Base-by-base conservation (phyloP, 2,329 filamentous ascomycete genomes). In the Fusarium fujikuroi region DNA sequence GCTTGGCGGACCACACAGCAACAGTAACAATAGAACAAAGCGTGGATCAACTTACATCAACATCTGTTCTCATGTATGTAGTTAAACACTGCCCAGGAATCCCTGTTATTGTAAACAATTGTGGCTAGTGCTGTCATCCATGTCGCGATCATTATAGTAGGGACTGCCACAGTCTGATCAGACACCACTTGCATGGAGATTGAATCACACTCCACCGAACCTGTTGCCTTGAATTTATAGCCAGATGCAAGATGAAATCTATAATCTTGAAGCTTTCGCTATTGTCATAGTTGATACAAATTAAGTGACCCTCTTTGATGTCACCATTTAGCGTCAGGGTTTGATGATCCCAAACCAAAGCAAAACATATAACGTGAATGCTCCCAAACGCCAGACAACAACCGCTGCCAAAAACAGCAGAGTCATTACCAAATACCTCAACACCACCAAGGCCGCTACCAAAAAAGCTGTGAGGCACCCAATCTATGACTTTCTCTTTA, bases 361-460 rank as follows among this genome's bases (percentile, higher is more conserved):
- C 59, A 75, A 47, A 52, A 65, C 58, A 54, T 60, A 66, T 64
- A 64, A 60, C 30, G 61, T 60, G 46, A 63, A 42, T 60, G 63
- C 67, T 69, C 70, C 74, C 44, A 75, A 78, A 77, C 77, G 75
- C 77, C 76, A 73, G 66, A 69, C 43, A 56, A 53, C 37, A 40
- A 71, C 56, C 30, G 63, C 58, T 49, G 39, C 57, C 60, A 68
- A 47, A 34, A 50, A 50, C 16, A 50, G 30, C 47, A 50, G 47
- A 50, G 30, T 23, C 30, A 52, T 36, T 52, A 36, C 49, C 32
- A 52, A 25, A 52, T 52, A 36, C 52, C 42, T 59, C 42, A 67
- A 32, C 53, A 54, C 57, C 37, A 47, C 47, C 36, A 63, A 40
- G 50, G 50, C 58, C 37, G 39, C 36, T 32, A 39, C 40, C 54